A percentile compares a stretch with the other conserved stretches of the same genome.
These are phyloP conservation scores for Tylopilus subfusipes DNA, from an alignment of 768 basidiomycete genomes.

Conservation along the genomic window DNA sequence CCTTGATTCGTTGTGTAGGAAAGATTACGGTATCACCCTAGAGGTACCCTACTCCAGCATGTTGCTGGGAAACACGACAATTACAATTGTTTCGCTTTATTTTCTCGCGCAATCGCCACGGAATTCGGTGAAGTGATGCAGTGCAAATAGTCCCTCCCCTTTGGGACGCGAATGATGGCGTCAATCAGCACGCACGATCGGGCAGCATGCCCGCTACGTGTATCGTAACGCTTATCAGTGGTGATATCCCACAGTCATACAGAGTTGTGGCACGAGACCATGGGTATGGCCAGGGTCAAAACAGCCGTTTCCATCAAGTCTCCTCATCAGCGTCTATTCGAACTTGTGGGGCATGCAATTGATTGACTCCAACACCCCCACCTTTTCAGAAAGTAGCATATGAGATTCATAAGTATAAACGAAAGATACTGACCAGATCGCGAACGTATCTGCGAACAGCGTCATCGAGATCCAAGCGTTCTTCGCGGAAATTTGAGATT, in stretches of 20 bases:
- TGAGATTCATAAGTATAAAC: too few species aligned
- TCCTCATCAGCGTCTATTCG: constrained; percentile 26
- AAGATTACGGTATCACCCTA: neutral
- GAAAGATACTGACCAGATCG: neutral
- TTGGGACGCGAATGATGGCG: neutral
- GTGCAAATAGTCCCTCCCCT: too few species aligned
- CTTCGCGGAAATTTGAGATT: constrained; percentile 58
- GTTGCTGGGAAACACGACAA: neutral
- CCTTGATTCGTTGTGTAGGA: neutral
- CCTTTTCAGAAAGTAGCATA: too few species aligned
- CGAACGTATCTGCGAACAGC: constrained; percentile 12
- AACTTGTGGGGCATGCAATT: constrained; percentile 21
- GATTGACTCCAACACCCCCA: neutral
- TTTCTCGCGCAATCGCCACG: too few species aligned
- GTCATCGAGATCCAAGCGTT: constrained; percentile 56
- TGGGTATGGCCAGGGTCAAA: constrained; percentile 10
- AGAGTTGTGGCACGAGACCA: constrained; percentile 30
- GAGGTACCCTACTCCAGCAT: neutral
- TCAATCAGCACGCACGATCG: constrained; percentile 49
- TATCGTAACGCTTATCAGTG: neutral
- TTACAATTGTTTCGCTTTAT: too few species aligned
- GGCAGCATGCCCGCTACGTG: constrained; percentile 26
- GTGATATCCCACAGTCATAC: constrained; percentile 14
- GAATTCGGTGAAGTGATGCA: too few species aligned
- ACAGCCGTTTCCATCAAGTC: constrained; percentile 14